These are phyloP conservation scores for Sporisorium scitamineum DNA, from an alignment of 1,284 basidiomycete genomes.

Conservation along the genomic window DNA sequence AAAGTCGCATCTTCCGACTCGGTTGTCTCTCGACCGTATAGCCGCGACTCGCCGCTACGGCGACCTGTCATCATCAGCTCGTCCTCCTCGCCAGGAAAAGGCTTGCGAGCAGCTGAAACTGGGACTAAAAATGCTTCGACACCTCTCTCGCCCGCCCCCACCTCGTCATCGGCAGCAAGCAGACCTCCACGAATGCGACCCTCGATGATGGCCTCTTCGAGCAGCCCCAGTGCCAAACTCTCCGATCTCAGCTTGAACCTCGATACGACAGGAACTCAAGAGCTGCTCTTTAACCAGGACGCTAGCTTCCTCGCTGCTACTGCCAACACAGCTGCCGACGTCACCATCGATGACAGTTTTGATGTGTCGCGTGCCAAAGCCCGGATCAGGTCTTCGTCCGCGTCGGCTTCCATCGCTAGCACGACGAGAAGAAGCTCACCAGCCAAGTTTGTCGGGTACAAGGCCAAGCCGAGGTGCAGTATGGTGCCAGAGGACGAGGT, in stretches of 20 bases:
- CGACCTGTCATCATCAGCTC: constrained; percentile 32
- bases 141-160: constrained; percentile 18
- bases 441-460: constrained; percentile 18
- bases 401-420: background rate
- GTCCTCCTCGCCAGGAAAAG: constrained; percentile 18
- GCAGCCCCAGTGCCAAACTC: constrained; percentile 32
- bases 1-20: constrained; percentile 33
- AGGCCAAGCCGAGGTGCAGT: constrained; percentile 35
- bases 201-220: constrained; percentile 16
- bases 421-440: constrained; percentile 24
- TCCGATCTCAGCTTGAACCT: constrained; percentile 35
- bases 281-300: constrained; percentile 33
- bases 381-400: constrained; percentile 13
- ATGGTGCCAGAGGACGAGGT: constrained; percentile 32
- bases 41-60: constrained; percentile 27
- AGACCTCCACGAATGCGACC: constrained; percentile 17
- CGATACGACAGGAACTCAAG: constrained; percentile 33
- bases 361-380: constrained; percentile 40
- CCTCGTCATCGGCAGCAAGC: constrained; percentile 8
- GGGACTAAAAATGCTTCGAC: constrained; percentile 21
- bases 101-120: background rate
- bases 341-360: constrained; percentile 49
- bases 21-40: constrained; percentile 16
- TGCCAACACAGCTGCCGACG: constrained; percentile 36
- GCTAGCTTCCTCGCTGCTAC: constrained; percentile 38